Percentiles rank a stretch among this genome's conserved stretches.
Evolutionary conservation across 202 grass and related monocot genomes (phyloP).

Genomic region (Dendrocalamus latiflorus): DNA sequence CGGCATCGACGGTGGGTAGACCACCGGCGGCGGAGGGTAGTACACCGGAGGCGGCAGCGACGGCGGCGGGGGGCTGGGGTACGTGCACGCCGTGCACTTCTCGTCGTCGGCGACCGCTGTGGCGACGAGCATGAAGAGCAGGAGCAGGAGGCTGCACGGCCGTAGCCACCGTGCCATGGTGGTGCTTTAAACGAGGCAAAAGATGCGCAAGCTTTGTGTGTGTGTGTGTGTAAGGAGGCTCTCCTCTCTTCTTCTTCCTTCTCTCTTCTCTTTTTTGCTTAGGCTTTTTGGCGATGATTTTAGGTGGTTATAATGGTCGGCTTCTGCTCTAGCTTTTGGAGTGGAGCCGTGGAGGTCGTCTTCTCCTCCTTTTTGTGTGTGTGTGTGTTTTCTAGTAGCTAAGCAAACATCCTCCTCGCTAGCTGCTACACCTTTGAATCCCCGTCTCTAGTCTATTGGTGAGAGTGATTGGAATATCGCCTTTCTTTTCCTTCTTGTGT

Average conservation of each 20-base stretch:
- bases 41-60: neutral
- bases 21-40: conserved; percentile 31
- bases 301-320: conserved; percentile 43
- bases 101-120: neutral
- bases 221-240: too few species aligned
- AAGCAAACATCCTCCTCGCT: neutral
- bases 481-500: neutral
- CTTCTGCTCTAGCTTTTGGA: conserved; percentile 20
- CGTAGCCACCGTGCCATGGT: conserved; percentile 26
- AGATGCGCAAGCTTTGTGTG: neutral
- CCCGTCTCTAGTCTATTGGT: neutral
- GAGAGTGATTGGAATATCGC: neutral
- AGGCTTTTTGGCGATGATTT: neutral
- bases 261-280: neutral
- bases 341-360: conserved; percentile 33
- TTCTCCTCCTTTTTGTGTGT: neutral
- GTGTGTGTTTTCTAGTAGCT: neutral
- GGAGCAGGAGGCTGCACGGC: neutral
- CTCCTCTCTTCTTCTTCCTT: neutral
- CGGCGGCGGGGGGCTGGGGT: conserved; percentile 58
- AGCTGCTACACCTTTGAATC: too few species aligned
- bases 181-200: neutral
- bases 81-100: conserved; percentile 43
- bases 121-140: neutral
- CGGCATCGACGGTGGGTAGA: neutral